A percentile compares a stretch with the other conserved stretches of the same genome.
These are phyloP conservation scores for Hyphopichia homilentoma DNA, from an alignment of 805 yeast genomes.

Conservation along the genomic window DNA sequence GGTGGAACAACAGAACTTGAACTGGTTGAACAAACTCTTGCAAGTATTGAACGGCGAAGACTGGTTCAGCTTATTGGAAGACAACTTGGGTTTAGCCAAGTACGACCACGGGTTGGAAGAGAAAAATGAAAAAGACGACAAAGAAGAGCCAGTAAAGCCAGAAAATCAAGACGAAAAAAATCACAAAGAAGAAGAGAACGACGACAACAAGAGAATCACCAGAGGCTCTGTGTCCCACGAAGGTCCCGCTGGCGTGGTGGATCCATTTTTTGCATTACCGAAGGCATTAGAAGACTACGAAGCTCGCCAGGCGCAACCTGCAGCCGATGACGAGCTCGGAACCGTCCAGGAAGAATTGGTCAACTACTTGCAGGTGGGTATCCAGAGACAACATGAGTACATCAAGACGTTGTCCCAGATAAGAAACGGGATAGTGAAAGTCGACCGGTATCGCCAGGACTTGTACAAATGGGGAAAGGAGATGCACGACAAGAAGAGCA, in stretches of 20 bases:
- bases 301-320: constrained; percentile 18
- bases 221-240: constrained; percentile 3
- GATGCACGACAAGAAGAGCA: constrained; percentile 51
- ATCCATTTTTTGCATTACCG: constrained; percentile 58
- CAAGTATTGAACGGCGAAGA: constrained; percentile 86
- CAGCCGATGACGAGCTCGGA: constrained; percentile 27
- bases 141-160: constrained; percentile 8
- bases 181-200: constrained; percentile 7
- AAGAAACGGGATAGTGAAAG: constrained; percentile 71
- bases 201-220: constrained; percentile 10
- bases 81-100: constrained; percentile 58
- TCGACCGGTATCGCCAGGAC: constrained; percentile 68
- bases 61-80: constrained; percentile 62
- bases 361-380: constrained; percentile 41
- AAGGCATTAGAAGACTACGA: constrained; percentile 31
- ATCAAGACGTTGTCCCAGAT: constrained; percentile 72
- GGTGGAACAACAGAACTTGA: constrained; percentile 75
- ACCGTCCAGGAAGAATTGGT: constrained; percentile 59
- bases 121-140: constrained; percentile 10
- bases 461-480: constrained; percentile 84
- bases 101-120: constrained; percentile 61
- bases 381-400: constrained; percentile 67
- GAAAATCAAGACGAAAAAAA: constrained; percentile 4
- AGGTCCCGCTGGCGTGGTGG: constrained; percentile 15
- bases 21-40: constrained; percentile 64